phyloP scores from a whole-genome alignment of 129 eudicot genomes.

The Flaveria brownii region DNA sequence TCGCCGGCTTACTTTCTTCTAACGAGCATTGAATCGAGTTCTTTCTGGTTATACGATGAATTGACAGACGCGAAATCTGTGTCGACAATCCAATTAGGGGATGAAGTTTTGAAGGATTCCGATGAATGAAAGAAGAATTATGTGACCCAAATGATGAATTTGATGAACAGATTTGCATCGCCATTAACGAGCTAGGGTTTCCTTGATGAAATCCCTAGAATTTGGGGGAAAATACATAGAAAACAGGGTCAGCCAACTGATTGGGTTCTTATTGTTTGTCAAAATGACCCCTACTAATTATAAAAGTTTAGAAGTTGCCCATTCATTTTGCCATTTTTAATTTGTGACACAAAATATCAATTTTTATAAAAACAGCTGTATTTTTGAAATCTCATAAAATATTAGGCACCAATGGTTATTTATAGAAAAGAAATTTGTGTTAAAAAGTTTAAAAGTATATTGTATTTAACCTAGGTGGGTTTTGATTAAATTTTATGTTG shows the following conservation, averaged over 20 bases:
- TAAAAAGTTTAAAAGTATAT: no score
- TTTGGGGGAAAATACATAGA: slow-evolving; percentile 33
- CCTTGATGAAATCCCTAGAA: slow-evolving; percentile 1
- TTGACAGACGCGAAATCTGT: slow-evolving; percentile 9
- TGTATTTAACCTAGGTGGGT: no score
- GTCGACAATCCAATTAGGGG: slow-evolving; percentile 16
- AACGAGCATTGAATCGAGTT: slow-evolving; percentile 54
- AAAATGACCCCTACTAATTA: not conserved
- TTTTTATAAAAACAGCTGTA: no score
- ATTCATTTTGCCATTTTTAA: no score
- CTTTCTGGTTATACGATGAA: slow-evolving; percentile 14
- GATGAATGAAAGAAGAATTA: slow-evolving; percentile 13
- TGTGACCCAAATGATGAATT: slow-evolving; percentile 27
- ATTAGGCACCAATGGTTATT: no score
- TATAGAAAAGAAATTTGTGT: no score
- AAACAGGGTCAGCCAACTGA: not conserved
- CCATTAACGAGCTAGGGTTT: slow-evolving; percentile 31
- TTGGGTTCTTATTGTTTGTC: not conserved
- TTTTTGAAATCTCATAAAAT: no score
- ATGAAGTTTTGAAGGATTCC: not conserved
- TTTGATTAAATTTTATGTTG: no score
- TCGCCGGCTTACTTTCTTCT: slow-evolving; percentile 30
- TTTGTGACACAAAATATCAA: no score
- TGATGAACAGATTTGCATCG: slow-evolving; percentile 34
- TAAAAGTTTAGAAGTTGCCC: not conserved